Conservation (phyloP, 1,284 basidiomycete genomes). For the Puccinia coronata region DNA sequence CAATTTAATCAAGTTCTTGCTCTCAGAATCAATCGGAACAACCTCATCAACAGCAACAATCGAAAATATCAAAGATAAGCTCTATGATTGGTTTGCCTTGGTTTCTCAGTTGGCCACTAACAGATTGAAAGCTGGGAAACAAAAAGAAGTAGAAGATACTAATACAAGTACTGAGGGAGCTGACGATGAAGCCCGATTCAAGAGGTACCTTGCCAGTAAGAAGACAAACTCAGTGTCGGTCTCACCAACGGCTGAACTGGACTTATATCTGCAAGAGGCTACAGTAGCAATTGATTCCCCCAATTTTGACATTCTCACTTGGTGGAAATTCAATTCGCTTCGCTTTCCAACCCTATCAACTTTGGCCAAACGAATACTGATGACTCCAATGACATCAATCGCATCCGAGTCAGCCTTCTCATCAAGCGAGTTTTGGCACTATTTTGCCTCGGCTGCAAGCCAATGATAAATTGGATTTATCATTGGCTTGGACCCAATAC, state of each 20-base stretch:
- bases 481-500: too few relatives aligned
- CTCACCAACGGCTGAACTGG: neutral
- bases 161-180: neutral
- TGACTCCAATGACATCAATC: conserved; percentile 9
- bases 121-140: too few relatives aligned
- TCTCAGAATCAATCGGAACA: neutral
- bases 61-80: neutral
- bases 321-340: neutral
- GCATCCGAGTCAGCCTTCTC: neutral
- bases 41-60: neutral
- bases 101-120: too few relatives aligned
- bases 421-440: too few relatives aligned
- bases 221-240: neutral
- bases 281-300: neutral
- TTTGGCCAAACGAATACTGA: neutral
- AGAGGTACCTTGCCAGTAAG: neutral
- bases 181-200: neutral
- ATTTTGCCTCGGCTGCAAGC: too few relatives aligned
- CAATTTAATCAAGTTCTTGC: neutral
- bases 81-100: neutral
- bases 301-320: neutral
- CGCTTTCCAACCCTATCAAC: neutral
- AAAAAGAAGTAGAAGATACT: neutral
- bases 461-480: too few relatives aligned
- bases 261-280: neutral